phyloP scores from a whole-genome alignment of 371 early-diverging fungal genomes.

The Dentiscutata heterogama region DNA sequence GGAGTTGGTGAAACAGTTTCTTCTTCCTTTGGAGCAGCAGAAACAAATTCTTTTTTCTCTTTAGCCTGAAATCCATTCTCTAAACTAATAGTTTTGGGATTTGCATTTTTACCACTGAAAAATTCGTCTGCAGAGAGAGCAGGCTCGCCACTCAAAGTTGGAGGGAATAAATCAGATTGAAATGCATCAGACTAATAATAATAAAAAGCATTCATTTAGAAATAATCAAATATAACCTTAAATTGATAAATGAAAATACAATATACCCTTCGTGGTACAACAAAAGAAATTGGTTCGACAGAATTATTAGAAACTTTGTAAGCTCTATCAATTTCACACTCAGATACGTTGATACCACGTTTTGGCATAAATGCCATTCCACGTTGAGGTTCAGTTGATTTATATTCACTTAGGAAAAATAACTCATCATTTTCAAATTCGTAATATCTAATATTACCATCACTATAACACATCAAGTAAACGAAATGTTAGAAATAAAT shows the following conservation, averaged over 20 bases:
- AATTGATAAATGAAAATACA: neutral
- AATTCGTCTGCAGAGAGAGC: slow-evolving; percentile 91
- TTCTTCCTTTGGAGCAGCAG: slow-evolving; percentile 68
- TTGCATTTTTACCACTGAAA: slow-evolving; percentile 86
- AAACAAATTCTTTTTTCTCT: slow-evolving; percentile 82
- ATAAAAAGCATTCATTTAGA: neutral
- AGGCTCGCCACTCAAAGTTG: slow-evolving; percentile 83
- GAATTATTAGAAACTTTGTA: slow-evolving; percentile 89
- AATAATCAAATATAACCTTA: slow-evolving; percentile 3
- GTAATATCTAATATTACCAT: slow-evolving; percentile 98
- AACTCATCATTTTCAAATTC: slow-evolving; percentile 92
- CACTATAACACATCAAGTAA: slow-evolving; percentile 64
- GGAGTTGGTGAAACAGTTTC: slow-evolving; percentile 48
- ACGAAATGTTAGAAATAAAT: neutral
- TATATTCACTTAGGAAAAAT: slow-evolving; percentile 85
- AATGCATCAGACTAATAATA: slow-evolving; percentile 88
- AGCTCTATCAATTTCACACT: slow-evolving; percentile 92
- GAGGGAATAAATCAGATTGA: slow-evolving; percentile 96
- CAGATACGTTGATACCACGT: slow-evolving; percentile 85
- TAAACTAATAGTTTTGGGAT: slow-evolving; percentile 83
- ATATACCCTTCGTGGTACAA: slow-evolving; percentile 93
- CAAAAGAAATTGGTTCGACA: slow-evolving; percentile 97
- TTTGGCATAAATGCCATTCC: slow-evolving; percentile 96
- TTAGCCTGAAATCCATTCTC: slow-evolving; percentile 82
- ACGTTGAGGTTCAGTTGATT: slow-evolving; percentile 93